phyloP scores from a whole-genome alignment of 208 protist genomes.

The Leishmania braziliensis region DNA sequence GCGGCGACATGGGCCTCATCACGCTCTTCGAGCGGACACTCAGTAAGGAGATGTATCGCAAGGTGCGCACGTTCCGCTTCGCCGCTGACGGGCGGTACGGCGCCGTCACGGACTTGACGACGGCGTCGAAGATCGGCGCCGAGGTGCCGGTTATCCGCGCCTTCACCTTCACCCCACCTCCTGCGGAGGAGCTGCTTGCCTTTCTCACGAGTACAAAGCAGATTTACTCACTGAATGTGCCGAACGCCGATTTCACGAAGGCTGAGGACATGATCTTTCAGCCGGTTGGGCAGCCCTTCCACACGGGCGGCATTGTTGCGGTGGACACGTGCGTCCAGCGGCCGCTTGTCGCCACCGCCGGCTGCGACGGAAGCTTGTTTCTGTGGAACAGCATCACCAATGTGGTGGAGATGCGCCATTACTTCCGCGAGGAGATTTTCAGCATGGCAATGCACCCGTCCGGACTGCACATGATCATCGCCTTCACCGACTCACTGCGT shows the following conservation, averaged over 20 bases:
- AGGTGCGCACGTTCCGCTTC: slow-evolving; percentile 92
- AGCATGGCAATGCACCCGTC: slow-evolving; percentile 96
- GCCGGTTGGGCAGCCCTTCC: slow-evolving; percentile 91
- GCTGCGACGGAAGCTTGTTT: slow-evolving; percentile 89
- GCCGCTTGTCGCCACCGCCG: slow-evolving; percentile 94
- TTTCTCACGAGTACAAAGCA: slow-evolving; percentile 94
- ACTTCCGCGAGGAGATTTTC: slow-evolving; percentile 92
- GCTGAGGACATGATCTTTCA: slow-evolving; percentile 93
- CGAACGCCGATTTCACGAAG: slow-evolving; percentile 94
- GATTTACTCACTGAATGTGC: slow-evolving; percentile 93
- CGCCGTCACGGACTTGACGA: slow-evolving; percentile 22
- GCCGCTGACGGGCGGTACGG: slow-evolving; percentile 59
- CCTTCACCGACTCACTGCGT: slow-evolving; percentile 94
- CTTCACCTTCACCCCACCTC: slow-evolving; percentile 86
- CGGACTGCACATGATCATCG: slow-evolving; percentile 94
- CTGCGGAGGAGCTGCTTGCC: slow-evolving; percentile 89
- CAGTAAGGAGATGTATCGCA: slow-evolving; percentile 94
- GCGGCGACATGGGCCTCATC: slow-evolving; percentile 93
- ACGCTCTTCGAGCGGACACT: slow-evolving; percentile 93
- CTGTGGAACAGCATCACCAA: slow-evolving; percentile 97
- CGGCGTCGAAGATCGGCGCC: slow-evolving; percentile 32
- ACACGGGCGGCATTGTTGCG: slow-evolving; percentile 86
- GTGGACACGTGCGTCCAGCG: slow-evolving; percentile 95
- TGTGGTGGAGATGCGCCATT: slow-evolving; percentile 91
- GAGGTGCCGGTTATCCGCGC: slow-evolving; percentile 79